Evolutionary conservation across 1,139 yeast genomes (phyloP), one percentile per base, ranked within the genome.

Genomic region (Saccharomyces hybrid): DNA sequence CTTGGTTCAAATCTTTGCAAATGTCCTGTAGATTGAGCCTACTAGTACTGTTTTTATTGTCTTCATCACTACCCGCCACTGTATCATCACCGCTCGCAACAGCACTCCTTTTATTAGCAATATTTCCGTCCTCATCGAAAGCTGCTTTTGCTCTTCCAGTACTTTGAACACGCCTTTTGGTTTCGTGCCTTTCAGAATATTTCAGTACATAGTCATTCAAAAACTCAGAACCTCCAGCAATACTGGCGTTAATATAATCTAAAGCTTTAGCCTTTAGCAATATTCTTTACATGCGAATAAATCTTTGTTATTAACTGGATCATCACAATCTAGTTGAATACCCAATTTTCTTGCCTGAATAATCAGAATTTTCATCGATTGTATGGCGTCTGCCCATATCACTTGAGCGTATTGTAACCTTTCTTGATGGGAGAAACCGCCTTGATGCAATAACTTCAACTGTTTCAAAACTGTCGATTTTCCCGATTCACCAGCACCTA

Each of bases 401-500:
- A 93, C 88, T 61, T 89, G 91, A 8, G 88, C 73, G 68, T 90
- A 95, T 66, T 88, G 95, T 50, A 77, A 70, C 53, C 96, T 75
- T 69, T 95, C 99, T 61, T 83, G 87, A 48, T 80, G 80, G 1
- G 86, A 78, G 71, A 91, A 93, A 4, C 97, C 96, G 29, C 88
- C 86, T 59, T 89, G 88, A 70, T 93, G 98, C 52, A 90, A 71
- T 32, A 93, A 75, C 63, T 87, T 82, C 82, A 93, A 81, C 69
- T 95, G 99, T 70, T 93, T 95, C 59, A 93, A 74, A n/a, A 93
- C 96, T 0, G 99, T 93, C 2, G 96, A 88, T 69, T 93, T 93
- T 6, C 99, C 99, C 54, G 93, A 84, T 71, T 93, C 99, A 6
- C 99, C 99, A 0, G 98, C 91, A 27, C 99, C 99, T 29, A 90